Conservation (phyloP, 2,329 filamentous ascomycete genomes). For the Plenodomus lindquistii region DNA sequence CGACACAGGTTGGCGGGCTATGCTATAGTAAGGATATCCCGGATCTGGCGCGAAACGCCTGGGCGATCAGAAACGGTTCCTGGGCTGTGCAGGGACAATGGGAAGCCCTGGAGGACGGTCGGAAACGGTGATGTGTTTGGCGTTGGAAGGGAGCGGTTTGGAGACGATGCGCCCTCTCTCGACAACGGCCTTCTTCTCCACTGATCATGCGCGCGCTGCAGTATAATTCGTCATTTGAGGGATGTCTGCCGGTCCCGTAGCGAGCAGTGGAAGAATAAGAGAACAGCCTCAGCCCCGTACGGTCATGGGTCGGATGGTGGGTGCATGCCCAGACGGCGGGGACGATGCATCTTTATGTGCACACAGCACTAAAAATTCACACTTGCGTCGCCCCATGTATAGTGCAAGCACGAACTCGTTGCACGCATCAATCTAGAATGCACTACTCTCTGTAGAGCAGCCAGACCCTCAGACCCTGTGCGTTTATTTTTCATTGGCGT, state of each 20-base stretch:
- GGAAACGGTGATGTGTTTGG: neutral
- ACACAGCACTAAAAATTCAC: neutral
- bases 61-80: neutral
- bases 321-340: constrained; percentile 3
- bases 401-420: too few species aligned
- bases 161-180: constrained; percentile 1
- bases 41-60: neutral
- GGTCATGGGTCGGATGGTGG: too few species aligned
- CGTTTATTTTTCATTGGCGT: constrained; percentile 3
- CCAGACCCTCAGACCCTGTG: too few species aligned
- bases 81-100: neutral
- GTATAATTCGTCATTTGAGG: constrained; percentile 1
- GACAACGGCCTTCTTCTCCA: constrained; percentile 5
- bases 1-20: constrained; percentile 10
- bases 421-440: too few species aligned
- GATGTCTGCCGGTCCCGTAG: constrained; percentile 10
- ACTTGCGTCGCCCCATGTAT: too few species aligned
- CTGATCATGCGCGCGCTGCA: constrained; percentile 10
- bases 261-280: too few species aligned
- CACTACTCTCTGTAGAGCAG: too few species aligned
- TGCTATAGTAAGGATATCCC: constrained; percentile 2
- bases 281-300: too few species aligned
- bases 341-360: constrained; percentile 6
- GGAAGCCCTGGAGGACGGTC: neutral
- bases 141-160: neutral